Evolutionary conservation across 169 alveolate species (phyloP).

Genomic region (Fabrea salina): DNA sequence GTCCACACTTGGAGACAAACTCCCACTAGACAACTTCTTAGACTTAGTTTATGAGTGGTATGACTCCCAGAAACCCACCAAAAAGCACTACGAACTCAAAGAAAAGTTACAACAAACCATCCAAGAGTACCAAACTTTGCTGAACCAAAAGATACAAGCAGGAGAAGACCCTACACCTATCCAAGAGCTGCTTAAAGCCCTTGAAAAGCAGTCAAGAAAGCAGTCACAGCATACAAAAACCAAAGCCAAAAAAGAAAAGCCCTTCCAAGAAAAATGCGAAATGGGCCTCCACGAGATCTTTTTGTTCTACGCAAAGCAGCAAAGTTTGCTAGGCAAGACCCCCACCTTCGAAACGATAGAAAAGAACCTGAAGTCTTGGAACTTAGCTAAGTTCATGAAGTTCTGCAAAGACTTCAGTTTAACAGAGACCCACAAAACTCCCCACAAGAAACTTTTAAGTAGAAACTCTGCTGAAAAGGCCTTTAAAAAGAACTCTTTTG

Average conservation of each 20-base stretch:
- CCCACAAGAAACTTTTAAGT: neutral
- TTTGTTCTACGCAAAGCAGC: constrained; percentile 41
- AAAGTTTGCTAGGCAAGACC: constrained; percentile 45
- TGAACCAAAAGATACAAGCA: too few species aligned
- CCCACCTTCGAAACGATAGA: constrained; percentile 57
- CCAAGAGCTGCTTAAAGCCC: too few species aligned
- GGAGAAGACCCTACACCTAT: too few species aligned
- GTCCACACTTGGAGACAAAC: too few species aligned
- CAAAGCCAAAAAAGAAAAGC: neutral
- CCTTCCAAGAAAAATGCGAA: constrained; percentile 29
- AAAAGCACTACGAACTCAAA: too few species aligned
- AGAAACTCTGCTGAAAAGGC: neutral
- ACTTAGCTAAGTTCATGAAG: constrained; percentile 51
- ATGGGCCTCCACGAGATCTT: constrained; percentile 41
- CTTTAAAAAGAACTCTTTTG: neutral
- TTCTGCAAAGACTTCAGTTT: constrained; percentile 44
- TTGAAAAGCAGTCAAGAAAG: too few species aligned
- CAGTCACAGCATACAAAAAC: too few species aligned
- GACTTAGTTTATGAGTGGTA: too few species aligned
- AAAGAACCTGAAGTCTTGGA: constrained; percentile 33
- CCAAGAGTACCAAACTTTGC: too few species aligned
- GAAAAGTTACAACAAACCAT: too few species aligned
- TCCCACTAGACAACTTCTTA: too few species aligned
- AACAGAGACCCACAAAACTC: neutral
- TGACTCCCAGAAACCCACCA: too few species aligned